A percentile compares a stretch with the other conserved stretches of the same genome.
Conservation (phyloP, 1,284 basidiomycete genomes). For the Leccinum angustisporum region DNA sequence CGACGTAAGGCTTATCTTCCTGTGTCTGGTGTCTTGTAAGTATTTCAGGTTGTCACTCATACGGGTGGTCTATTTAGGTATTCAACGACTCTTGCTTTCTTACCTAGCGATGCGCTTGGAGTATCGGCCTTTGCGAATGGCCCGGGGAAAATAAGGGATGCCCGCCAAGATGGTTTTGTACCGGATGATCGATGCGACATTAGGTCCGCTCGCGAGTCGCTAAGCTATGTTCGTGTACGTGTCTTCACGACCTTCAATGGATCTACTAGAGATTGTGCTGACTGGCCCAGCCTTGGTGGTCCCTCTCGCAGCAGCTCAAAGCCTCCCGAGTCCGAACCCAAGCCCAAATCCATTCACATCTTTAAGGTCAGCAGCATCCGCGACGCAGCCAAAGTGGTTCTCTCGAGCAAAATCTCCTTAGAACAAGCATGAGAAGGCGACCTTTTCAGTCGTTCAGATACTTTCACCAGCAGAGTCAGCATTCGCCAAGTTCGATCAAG, state of each 20-base stretch:
- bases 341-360: neutral
- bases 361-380: too few relatives aligned
- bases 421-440: too few relatives aligned
- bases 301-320: neutral
- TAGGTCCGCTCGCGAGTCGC: neutral
- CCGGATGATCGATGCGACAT: neutral
- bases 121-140: neutral
- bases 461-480: too few relatives aligned
- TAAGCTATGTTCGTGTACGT: neutral
- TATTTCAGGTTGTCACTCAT: neutral
- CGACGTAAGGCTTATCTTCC: neutral
- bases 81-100: neutral
- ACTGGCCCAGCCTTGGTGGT: neutral
- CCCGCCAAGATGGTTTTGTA: neutral
- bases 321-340: neutral
- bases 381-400: too few relatives aligned
- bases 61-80: neutral
- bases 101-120: neutral
- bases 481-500: too few relatives aligned
- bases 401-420: too few relatives aligned
- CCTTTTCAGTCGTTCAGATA: too few relatives aligned
- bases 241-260: neutral
- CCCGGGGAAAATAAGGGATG: neutral
- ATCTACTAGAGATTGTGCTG: neutral
- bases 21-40: neutral